Evolutionary conservation across 257 asterid genomes (phyloP).

Genomic region (Solanum arcanum): DNA sequence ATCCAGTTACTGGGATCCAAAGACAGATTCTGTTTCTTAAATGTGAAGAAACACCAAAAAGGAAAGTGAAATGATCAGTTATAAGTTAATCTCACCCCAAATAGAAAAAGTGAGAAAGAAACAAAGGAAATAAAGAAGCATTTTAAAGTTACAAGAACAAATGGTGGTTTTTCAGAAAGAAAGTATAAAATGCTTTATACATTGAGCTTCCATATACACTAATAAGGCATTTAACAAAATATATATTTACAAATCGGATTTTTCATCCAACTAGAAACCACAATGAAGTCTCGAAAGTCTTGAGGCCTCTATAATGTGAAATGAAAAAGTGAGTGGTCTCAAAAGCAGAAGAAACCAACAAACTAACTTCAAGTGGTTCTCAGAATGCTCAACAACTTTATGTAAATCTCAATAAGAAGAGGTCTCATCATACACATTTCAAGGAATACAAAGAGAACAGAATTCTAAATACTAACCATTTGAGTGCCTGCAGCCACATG

Average conservation of each 20-base stretch:
- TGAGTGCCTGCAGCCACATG: constrained; percentile 82
- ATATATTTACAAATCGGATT: background rate
- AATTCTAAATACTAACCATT: constrained; percentile 33
- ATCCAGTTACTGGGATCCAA: background rate
- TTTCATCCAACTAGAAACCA: background rate
- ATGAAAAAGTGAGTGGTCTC: background rate
- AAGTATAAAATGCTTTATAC: background rate
- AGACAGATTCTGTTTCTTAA: background rate
- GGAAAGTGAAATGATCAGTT: background rate
- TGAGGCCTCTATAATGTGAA: background rate
- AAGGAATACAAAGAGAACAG: background rate
- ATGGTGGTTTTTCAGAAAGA: background rate
- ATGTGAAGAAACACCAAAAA: background rate
- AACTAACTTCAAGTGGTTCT: background rate
- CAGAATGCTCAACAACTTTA: background rate
- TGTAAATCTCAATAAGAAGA: background rate
- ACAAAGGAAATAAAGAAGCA: background rate
- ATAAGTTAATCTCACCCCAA: background rate
- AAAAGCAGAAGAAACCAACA: background rate
- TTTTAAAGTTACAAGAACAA: background rate
- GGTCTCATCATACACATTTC: background rate
- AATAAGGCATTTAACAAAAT: background rate
- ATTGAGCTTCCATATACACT: constrained; percentile 5
- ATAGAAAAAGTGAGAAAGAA: background rate
- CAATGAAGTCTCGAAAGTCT: background rate